A percentile compares a stretch with the other conserved stretches of the same genome.
phyloP scores from a whole-genome alignment of 1,139 yeast species.

The Lodderomyces beijingensis region DNA sequence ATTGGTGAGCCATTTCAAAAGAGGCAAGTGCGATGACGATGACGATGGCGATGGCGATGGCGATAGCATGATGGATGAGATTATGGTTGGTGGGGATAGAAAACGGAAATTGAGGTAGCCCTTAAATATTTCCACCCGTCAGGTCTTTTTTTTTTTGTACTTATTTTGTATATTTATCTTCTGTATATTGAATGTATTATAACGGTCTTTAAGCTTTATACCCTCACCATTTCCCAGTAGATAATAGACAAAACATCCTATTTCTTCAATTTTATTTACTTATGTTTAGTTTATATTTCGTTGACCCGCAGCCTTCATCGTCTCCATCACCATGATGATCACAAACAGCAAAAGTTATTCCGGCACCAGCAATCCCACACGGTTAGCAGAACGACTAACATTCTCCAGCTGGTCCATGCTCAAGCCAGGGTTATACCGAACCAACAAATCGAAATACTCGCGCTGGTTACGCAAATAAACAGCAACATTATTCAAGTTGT shows the following conservation, averaged over 20 bases:
- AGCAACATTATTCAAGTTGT: conserved; percentile 44
- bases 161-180: too few species aligned
- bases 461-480: conserved; percentile 68
- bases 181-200: too few species aligned
- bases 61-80: conserved; percentile 9
- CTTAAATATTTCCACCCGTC: too few species aligned
- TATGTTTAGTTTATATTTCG: too few species aligned
- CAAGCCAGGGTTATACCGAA: conserved; percentile 83
- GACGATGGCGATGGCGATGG: conserved; percentile 20
- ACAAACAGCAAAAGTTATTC: too few species aligned
- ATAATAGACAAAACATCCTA: too few species aligned
- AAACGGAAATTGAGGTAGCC: conserved; percentile 13
- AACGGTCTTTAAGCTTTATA: too few species aligned
- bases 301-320: too few species aligned
- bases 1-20: conserved; percentile 33
- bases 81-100: conserved; percentile 14
- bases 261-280: too few species aligned
- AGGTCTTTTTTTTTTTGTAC: too few species aligned
- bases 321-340: too few species aligned
- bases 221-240: too few species aligned
- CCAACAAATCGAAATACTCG: conserved; percentile 71
- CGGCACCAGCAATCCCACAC: conserved; percentile 64
- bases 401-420: conserved; percentile 74
- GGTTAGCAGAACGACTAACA: conserved; percentile 71
- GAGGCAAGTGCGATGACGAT: conserved; percentile 16